Percentiles rank a stretch among this genome's conserved stretches.
Evolutionary conservation across 352 stramenopile species (phyloP).

Genomic region (Peronospora destructor): DNA sequence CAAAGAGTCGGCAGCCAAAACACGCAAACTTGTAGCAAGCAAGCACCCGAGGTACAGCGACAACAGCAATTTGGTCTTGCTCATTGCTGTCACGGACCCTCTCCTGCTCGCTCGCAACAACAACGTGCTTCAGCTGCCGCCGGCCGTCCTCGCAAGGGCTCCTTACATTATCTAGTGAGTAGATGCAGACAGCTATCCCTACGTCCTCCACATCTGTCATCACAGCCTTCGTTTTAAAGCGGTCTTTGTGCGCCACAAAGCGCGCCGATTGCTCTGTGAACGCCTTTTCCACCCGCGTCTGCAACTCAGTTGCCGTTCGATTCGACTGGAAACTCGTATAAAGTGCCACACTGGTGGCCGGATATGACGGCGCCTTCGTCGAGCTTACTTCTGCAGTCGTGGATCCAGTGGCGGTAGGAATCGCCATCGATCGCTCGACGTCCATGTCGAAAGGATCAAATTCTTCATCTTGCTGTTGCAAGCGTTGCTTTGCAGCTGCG

Average conservation of each 20-base stretch:
- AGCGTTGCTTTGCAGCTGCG: slow-evolving; percentile 26
- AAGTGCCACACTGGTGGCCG: slow-evolving; percentile 47
- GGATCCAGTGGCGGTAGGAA: slow-evolving; percentile 11
- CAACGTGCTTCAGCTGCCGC: slow-evolving; percentile 15
- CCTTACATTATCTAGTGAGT: slow-evolving; percentile 67
- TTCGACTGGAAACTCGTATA: slow-evolving; percentile 75
- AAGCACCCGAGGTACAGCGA: slow-evolving; percentile 24
- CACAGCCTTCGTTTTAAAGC: slow-evolving; percentile 71
- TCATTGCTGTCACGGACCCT: slow-evolving; percentile 15
- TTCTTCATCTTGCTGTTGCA: slow-evolving; percentile 37
- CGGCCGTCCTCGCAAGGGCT: slow-evolving; percentile 11
- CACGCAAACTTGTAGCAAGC: slow-evolving; percentile 18
- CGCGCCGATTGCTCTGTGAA: slow-evolving; percentile 42
- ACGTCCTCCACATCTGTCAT: slow-evolving; percentile 68
- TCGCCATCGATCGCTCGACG: slow-evolving; percentile 35
- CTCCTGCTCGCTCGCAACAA: slow-evolving; percentile 20
- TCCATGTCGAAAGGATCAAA: slow-evolving; percentile 60
- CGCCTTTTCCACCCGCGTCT: slow-evolving; percentile 47
- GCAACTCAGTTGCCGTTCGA: slow-evolving; percentile 37
- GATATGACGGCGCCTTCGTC: slow-evolving; percentile 46
- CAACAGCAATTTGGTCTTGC: slow-evolving; percentile 20
- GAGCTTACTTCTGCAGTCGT: slow-evolving; percentile 30
- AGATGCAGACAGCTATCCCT: slow-evolving; percentile 53
- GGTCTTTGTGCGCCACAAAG: slow-evolving; percentile 48
- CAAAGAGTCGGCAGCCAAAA: slow-evolving; percentile 19